A percentile compares a stretch with the other conserved stretches of the same genome.
phyloP scores from a whole-genome alignment of 495 filamentous ascomycete genomes.

The Thozetella sp. region DNA sequence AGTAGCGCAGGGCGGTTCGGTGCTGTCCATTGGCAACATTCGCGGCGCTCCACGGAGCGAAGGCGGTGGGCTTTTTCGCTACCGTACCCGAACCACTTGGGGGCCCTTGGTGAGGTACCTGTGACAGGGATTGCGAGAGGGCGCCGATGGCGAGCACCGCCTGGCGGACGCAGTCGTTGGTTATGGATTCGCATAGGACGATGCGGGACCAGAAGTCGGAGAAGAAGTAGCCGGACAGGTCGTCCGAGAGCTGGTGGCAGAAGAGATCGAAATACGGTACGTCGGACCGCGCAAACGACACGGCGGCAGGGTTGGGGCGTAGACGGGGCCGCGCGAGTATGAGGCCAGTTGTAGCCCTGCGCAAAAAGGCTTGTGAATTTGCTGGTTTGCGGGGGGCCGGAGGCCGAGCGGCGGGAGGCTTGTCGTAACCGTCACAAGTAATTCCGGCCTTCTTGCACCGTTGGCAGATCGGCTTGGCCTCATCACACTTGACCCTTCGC shows the following conservation, averaged over 20 bases:
- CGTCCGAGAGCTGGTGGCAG: constrained; percentile 6
- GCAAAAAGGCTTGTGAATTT: neutral
- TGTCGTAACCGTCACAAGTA: constrained; percentile 56
- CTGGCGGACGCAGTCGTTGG: constrained; percentile 10
- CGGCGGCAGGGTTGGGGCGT: neutral
- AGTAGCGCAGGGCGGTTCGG: constrained; percentile 21
- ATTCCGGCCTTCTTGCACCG: constrained; percentile 55
- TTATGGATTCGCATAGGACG: constrained; percentile 14
- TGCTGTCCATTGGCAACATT: constrained; percentile 11
- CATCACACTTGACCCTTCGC: constrained; percentile 58
- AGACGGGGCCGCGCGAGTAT: neutral
- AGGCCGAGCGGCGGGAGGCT: neutral
- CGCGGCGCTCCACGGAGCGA: constrained; percentile 8
- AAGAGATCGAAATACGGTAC: constrained; percentile 15
- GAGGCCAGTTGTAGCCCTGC: too few species aligned
- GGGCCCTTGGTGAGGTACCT: neutral
- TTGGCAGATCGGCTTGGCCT: constrained; percentile 55
- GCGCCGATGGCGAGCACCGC: constrained; percentile 15
- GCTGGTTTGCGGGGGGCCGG: neutral
- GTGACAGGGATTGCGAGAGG: constrained; percentile 11
- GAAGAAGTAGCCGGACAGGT: constrained; percentile 11
- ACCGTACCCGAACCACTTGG: neutral
- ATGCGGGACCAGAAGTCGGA: constrained; percentile 18
- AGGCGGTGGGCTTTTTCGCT: constrained; percentile 5
- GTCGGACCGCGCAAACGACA: constrained; percentile 2